Base-by-base conservation (phyloP, 805 yeast species). In the Maudiozyma barnettii region DNA sequence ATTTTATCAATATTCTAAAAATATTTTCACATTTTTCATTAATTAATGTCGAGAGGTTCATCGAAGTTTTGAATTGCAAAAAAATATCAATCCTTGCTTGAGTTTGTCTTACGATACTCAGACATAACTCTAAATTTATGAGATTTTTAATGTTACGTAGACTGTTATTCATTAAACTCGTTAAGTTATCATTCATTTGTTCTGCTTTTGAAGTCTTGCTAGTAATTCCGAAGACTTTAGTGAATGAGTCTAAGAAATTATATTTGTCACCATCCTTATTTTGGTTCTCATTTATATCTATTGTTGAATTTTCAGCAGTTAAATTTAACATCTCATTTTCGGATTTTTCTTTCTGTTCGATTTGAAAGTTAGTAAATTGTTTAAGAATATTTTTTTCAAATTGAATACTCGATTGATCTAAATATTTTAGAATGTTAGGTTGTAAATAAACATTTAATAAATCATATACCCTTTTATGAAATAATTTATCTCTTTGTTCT, bases 51-150 rank as follows among this genome's bases (percentile, higher is more conserved):
- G 41, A 31, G 2, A 51, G 60, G 65, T 45, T 59, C 59, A 51
- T 39, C 55, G 61, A 58, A 44, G 20, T 67, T 49, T 60, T 63
- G 57, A 82, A 75, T 14, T 70, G 69, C 23, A 74, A 60, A 42
- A 85, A 73, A 37, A 89, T 65, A 44, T 78, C 81, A 18, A 86
- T 75, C 23, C 82, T 74, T 10, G 69, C 68, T 51, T 81, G 79
- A 5, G 91, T 91, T 30, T 75, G 76, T 53, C 82, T 84, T 45
- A 90, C 69, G 8, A 86, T 72, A 44, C 77, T 75, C 50, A 86
- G 76, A 1, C 91, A 83, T 42, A 91, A 70, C 59, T 90, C 95
- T 43, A 91, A 76, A 56, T 89, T 84, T 50, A 91, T 81, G 29
- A 86, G 77, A 4, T 82, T 74, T 56, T 83, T 84, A 56, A 93